Evolutionary conservation across 1,139 yeast genomes (phyloP).

Genomic region (Diutina siamensis): DNA sequence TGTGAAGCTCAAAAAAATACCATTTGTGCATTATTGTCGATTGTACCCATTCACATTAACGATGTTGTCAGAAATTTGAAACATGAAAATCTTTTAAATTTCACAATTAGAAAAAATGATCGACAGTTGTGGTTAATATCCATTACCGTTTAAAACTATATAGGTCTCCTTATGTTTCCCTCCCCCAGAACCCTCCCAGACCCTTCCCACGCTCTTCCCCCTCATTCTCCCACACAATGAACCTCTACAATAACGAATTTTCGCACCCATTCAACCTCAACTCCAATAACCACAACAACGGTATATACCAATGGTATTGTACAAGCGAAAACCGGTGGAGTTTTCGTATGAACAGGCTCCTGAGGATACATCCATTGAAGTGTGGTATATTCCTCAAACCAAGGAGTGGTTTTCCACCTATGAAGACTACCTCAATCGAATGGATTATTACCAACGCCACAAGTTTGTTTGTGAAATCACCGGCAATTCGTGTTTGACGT

Average conservation of each 20-base stretch:
- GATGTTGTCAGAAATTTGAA: too few relatives aligned
- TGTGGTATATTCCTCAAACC: slow-evolving; percentile 74
- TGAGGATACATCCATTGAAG: slow-evolving; percentile 37
- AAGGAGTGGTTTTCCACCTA: slow-evolving; percentile 78
- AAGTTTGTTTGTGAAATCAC: slow-evolving; percentile 94
- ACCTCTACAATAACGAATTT: too few relatives aligned
- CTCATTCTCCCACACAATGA: not conserved
- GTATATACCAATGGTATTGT: slow-evolving; percentile 52
- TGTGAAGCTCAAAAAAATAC: too few relatives aligned
- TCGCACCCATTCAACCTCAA: not conserved
- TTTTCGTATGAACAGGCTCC: slow-evolving; percentile 50
- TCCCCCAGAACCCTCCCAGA: too few relatives aligned
- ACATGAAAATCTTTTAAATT: too few relatives aligned
- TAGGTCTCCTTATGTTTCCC: too few relatives aligned
- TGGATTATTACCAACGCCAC: slow-evolving; percentile 61
- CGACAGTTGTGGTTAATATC: too few relatives aligned
- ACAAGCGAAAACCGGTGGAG: slow-evolving; percentile 59
- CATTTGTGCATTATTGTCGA: too few relatives aligned
- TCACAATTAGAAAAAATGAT: too few relatives aligned
- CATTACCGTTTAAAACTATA: too few relatives aligned
- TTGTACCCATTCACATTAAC: too few relatives aligned
- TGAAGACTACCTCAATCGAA: slow-evolving; percentile 57
- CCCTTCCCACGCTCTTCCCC: too few relatives aligned
- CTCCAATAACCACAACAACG: not conserved
- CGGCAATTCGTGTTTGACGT: slow-evolving; percentile 85